A percentile compares a stretch with the other conserved stretches of the same genome.
These are phyloP conservation scores for Wickerhamomyces silvicola DNA, from an alignment of 805 yeast genomes.

Conservation along the genomic window DNA sequence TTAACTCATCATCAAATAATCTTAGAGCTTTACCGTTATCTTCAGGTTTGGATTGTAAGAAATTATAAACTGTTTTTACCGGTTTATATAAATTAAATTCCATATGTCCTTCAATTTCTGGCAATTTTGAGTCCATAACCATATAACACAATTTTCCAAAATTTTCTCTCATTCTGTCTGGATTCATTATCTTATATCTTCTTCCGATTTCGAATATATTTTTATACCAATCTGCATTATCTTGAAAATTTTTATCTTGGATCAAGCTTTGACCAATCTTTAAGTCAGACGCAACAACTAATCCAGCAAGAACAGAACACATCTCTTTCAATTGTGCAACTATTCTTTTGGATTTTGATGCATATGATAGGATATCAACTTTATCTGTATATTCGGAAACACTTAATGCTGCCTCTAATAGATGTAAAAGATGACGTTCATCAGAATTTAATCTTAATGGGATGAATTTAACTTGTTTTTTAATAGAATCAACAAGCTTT, in stretches of 20 bases:
- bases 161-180: constrained; percentile 71
- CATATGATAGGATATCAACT: constrained; percentile 62
- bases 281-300: constrained; percentile 72
- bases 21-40: constrained; percentile 30
- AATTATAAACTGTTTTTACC: constrained; percentile 51
- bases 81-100: constrained; percentile 75
- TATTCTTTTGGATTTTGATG: constrained; percentile 64
- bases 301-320: constrained; percentile 72
- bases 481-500: constrained; percentile 22
- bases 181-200: constrained; percentile 78
- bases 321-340: constrained; percentile 67
- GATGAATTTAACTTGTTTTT: constrained; percentile 44
- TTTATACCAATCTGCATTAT: constrained; percentile 70
- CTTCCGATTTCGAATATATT: constrained; percentile 70
- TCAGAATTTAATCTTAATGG: constrained; percentile 64
- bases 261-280: constrained; percentile 61
- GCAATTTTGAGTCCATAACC: constrained; percentile 77
- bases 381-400: constrained; percentile 78
- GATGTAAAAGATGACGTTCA: constrained; percentile 60
- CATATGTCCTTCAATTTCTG: constrained; percentile 63
- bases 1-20: constrained; percentile 50
- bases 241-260: constrained; percentile 59
- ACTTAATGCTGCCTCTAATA: constrained; percentile 69
- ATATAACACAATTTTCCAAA: constrained; percentile 77
- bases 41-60: constrained; percentile 34